Conservation (phyloP, 2,329 filamentous ascomycete genomes). For the Aspergillus amoenus region DNA sequence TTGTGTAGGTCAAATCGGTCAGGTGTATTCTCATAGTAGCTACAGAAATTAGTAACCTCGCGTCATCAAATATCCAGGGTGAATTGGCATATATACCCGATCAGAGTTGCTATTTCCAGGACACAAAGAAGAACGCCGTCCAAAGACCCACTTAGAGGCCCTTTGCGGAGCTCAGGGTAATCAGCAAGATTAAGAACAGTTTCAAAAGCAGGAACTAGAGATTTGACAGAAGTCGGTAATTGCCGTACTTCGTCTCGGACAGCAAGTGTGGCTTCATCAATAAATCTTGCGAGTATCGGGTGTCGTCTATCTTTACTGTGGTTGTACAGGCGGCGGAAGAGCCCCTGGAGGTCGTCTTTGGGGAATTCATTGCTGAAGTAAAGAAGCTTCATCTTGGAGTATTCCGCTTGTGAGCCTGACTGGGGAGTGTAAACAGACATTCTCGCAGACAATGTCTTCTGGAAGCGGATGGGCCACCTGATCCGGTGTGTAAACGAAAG, state of each 20-base stretch:
- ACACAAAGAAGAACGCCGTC: constrained; percentile 47
- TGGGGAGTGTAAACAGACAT: constrained; percentile 10
- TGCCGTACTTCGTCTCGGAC: constrained; percentile 42
- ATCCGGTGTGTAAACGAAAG: neutral
- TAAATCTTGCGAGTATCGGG: constrained; percentile 40
- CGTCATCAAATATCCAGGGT: neutral
- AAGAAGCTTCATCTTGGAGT: constrained; percentile 26
- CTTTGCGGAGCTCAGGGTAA: constrained; percentile 35
- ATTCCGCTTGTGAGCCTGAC: neutral
- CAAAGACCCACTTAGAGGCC: constrained; percentile 45
- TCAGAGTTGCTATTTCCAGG: constrained; percentile 43
- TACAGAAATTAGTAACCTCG: neutral
- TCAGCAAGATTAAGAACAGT: constrained; percentile 17
- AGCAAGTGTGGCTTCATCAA: constrained; percentile 42
- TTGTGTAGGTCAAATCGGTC: constrained; percentile 6
- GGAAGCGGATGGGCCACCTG: neutral
- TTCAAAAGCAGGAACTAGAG: constrained; percentile 25
- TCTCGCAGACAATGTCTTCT: neutral
- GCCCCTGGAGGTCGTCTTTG: constrained; percentile 40
- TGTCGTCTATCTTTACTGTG: constrained; percentile 43
- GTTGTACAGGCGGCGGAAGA: constrained; percentile 41
- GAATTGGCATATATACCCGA: constrained; percentile 39
- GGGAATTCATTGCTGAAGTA: constrained; percentile 54
- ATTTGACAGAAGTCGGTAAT: constrained; percentile 15
- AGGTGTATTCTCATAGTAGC: constrained; percentile 10